These are phyloP conservation scores for Cucurbita pepo DNA, from an alignment of 306 rosid species.

Conservation along the genomic window DNA sequence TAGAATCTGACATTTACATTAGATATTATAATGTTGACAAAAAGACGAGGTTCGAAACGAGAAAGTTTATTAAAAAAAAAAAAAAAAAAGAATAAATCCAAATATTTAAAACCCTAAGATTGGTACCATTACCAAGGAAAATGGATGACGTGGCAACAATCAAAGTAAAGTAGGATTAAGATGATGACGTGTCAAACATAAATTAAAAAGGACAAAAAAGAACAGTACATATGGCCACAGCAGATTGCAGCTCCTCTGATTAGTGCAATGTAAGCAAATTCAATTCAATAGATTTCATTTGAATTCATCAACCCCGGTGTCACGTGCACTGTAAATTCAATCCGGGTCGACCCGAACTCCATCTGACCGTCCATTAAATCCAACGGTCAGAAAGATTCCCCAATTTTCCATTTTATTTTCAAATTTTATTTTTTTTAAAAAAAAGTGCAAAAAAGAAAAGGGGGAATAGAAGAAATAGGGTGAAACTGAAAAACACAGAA, in stretches of 20 bases:
- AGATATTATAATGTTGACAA: too few species aligned
- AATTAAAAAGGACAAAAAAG: not conserved
- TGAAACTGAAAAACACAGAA: constrained; percentile 2
- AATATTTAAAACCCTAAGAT: too few species aligned
- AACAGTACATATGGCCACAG: not conserved
- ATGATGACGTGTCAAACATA: not conserved
- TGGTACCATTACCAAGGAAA: not conserved
- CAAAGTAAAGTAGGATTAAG: not conserved
- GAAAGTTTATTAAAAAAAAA: too few species aligned
- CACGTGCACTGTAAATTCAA: not conserved
- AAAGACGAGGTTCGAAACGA: too few species aligned
- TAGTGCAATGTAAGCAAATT: not conserved
- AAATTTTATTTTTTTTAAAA: not conserved
- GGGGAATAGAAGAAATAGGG: not conserved
- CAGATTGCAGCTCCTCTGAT: not conserved
- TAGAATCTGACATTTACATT: too few species aligned
- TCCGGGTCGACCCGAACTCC: not conserved
- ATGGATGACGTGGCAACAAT: not conserved
- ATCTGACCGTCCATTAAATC: constrained; percentile 11
- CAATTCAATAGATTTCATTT: constrained; percentile 1
- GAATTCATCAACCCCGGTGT: not conserved
- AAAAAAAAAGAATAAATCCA: too few species aligned
- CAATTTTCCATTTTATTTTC: not conserved
- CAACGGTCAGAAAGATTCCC: not conserved
- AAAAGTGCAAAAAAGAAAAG: not conserved